phyloP scores from a whole-genome alignment of 441 rosid genomes.

The Populus hybrid region DNA sequence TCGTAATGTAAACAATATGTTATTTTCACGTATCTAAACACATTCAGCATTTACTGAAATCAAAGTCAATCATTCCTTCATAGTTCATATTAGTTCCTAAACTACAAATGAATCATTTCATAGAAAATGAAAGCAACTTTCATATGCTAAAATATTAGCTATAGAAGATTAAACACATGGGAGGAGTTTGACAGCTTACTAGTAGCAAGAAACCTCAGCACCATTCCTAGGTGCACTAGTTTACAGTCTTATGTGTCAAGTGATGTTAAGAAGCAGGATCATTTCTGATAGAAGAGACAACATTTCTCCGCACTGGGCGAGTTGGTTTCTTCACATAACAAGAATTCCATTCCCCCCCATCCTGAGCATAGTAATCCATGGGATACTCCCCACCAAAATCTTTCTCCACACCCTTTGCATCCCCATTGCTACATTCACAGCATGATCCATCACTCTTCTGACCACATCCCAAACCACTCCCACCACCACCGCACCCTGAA shows the following conservation, averaged over 20 bases:
- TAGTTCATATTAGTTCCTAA: neutral
- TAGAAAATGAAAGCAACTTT: neutral
- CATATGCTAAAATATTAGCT: neutral
- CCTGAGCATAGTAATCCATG: slow-evolving; percentile 95
- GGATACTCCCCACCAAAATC: slow-evolving; percentile 63
- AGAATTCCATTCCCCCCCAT: slow-evolving; percentile 97
- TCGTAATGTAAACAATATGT: neutral
- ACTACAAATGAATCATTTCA: neutral
- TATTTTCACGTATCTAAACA: neutral
- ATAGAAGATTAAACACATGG: neutral
- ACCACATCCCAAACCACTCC: slow-evolving; percentile 1
- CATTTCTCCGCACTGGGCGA: slow-evolving; percentile 43
- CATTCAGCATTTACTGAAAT: neutral
- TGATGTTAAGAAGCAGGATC: slow-evolving; percentile 13
- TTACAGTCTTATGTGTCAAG: neutral
- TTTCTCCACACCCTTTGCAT: slow-evolving; percentile 11
- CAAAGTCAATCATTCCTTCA: neutral
- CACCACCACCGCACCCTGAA: neutral
- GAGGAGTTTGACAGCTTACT: slow-evolving; percentile 19
- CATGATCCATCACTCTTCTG: slow-evolving; percentile 20
- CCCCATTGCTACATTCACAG: slow-evolving; percentile 35
- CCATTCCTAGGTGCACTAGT: neutral
- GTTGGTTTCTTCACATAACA: slow-evolving; percentile 63
- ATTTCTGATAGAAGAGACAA: slow-evolving; percentile 23
- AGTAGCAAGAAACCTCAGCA: neutral